Conservation (phyloP, 768 basidiomycete species). For the Tulasnella calospora region DNA sequence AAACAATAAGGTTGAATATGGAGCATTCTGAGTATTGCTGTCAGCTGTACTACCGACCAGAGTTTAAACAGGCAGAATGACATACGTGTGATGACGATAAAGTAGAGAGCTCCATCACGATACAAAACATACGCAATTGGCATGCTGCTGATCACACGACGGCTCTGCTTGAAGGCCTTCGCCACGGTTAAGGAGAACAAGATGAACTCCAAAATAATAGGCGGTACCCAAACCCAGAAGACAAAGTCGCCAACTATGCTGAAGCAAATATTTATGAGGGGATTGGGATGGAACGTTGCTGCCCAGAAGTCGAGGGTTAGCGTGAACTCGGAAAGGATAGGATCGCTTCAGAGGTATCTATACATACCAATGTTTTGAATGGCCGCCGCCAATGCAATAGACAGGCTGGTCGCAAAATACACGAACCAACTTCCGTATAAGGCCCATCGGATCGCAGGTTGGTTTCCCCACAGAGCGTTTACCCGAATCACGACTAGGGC, state of each 20-base stretch:
- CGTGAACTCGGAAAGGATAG: not conserved
- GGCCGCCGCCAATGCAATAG: not conserved
- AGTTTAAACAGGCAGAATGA: not conserved
- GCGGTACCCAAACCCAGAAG: conserved; percentile 13
- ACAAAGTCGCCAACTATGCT: not conserved
- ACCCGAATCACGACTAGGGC: conserved; percentile 18
- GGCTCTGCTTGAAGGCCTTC: not conserved
- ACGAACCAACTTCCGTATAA: not conserved
- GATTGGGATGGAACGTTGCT: conserved; percentile 1
- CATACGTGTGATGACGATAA: conserved; percentile 18
- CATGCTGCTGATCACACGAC: not conserved
- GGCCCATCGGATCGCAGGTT: not conserved
- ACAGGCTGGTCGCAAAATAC: not conserved
- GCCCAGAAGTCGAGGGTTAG: not conserved
- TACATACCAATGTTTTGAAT: not conserved
- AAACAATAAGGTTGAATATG: conserved; percentile 17
- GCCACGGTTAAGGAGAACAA: conserved; percentile 10
- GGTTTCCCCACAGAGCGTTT: conserved; percentile 16
- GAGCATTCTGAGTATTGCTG: conserved; percentile 9
- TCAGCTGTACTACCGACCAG: not conserved
- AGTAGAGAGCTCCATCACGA: conserved; percentile 15
- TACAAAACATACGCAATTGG: conserved; percentile 17
- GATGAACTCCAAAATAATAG: conserved; percentile 1
- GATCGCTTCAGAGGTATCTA: not conserved
- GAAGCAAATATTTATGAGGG: conserved; percentile 7